phyloP scores from a whole-genome alignment of 2,329 filamentous ascomycete genomes.

The Aureobasidium uvarum region DNA sequence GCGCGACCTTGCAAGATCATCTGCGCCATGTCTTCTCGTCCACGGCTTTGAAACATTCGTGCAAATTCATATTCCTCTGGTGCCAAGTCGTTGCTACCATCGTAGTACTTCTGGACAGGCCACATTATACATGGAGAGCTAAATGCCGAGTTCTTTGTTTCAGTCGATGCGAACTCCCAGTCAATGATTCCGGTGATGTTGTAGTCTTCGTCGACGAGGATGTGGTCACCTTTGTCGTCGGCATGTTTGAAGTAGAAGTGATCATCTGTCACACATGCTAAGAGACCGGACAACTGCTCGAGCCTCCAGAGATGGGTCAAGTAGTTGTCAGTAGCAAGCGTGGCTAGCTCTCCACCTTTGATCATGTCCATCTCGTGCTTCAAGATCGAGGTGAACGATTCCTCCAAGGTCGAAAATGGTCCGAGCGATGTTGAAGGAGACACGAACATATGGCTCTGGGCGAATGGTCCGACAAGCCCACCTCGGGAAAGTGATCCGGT shows the following conservation, averaged over 20 bases:
- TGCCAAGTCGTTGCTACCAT: background rate
- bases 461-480: constrained; percentile 16
- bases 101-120: constrained; percentile 10
- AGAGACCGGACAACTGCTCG: background rate
- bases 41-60: background rate
- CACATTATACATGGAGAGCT: constrained; percentile 21
- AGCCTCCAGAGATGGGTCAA: constrained; percentile 12
- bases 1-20: constrained; percentile 1
- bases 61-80: constrained; percentile 8
- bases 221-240: background rate
- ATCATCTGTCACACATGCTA: background rate
- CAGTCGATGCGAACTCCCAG: constrained; percentile 37
- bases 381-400: constrained; percentile 9
- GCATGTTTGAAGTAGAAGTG: constrained; percentile 45
- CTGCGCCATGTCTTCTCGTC: constrained; percentile 11
- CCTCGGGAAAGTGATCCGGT: constrained; percentile 15
- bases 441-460: constrained; percentile 6
- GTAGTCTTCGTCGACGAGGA: background rate
- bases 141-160: background rate
- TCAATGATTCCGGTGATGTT: constrained; percentile 39
- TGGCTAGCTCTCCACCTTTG: constrained; percentile 10
- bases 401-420: constrained; percentile 1
- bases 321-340: constrained; percentile 13
- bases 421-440: background rate
- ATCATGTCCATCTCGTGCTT: constrained; percentile 17